phyloP scores from a whole-genome alignment of 148 eudicot species.

The Heliosperma pusillum region DNA sequence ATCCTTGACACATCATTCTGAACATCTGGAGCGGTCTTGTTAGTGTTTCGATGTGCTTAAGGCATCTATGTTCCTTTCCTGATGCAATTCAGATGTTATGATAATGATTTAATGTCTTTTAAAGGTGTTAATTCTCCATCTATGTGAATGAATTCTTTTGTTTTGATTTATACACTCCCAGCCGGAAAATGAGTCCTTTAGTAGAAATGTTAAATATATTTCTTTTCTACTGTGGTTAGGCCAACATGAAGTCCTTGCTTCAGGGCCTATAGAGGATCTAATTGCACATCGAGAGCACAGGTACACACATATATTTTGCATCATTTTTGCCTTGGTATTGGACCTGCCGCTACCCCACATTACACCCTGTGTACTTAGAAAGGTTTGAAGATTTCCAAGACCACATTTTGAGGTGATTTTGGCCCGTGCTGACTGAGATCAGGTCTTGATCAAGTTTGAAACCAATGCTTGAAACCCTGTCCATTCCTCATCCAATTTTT shows the following conservation, averaged over 20 bases:
- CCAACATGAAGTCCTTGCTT: slow-evolving; percentile 98
- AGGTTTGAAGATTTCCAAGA: background rate
- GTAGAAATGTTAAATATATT: slow-evolving; percentile 13
- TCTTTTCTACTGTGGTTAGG: slow-evolving; percentile 37
- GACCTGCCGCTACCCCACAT: background rate
- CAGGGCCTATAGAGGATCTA: slow-evolving; percentile 98
- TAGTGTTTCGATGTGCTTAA: background rate
- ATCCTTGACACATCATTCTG: too few species aligned
- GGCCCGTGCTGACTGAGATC: background rate
- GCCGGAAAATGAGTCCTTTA: slow-evolving; percentile 1
- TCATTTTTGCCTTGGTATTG: slow-evolving; percentile 9
- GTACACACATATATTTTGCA: slow-evolving; percentile 32
- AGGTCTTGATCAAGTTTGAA: background rate
- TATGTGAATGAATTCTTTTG: background rate
- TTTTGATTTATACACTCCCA: background rate
- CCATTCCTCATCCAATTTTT: background rate
- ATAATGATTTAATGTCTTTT: slow-evolving; percentile 11
- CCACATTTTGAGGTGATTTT: background rate
- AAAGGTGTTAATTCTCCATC: background rate
- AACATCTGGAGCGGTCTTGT: too few species aligned
- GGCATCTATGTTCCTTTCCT: background rate
- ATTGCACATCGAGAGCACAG: slow-evolving; percentile 99
- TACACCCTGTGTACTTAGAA: background rate
- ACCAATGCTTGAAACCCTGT: background rate
- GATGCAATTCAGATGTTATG: slow-evolving; percentile 6